Evolutionary conservation across 257 asterid genomes (phyloP).

Genomic region (Rubia yunnanensis): DNA sequence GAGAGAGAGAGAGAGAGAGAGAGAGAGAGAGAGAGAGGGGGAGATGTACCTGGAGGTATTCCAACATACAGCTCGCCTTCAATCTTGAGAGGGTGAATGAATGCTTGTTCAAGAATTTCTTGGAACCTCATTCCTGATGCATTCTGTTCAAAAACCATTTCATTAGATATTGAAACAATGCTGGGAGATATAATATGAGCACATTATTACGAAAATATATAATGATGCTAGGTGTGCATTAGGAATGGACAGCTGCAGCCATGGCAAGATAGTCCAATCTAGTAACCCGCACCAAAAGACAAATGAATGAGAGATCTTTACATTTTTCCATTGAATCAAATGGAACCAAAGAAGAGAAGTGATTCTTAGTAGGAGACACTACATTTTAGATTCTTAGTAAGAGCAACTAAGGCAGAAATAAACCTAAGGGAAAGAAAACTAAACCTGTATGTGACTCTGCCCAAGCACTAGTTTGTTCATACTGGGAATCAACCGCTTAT

Average conservation of each 20-base stretch:
- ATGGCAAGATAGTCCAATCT: no score
- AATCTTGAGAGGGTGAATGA: conserved; percentile 64
- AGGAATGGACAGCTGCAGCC: background rate
- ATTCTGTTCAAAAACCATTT: conserved; percentile 38
- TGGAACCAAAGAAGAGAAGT: background rate
- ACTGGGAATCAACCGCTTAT: background rate
- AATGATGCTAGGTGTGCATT: background rate
- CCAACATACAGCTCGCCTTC: conserved; percentile 93
- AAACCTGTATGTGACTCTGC: no score
- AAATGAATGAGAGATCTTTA: background rate
- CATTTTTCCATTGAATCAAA: no score
- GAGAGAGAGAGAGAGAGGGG: conserved; percentile 1
- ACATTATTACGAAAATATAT: background rate
- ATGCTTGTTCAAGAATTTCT: conserved; percentile 81
- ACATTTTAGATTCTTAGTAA: background rate
- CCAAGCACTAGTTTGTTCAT: background rate
- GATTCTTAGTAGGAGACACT: background rate
- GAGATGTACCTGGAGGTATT: conserved; percentile 83
- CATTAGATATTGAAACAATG: conserved; percentile 1
- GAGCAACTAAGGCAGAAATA: background rate
- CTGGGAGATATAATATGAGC: background rate
- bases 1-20: background rate
- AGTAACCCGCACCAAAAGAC: background rate
- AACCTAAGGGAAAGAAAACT: no score
- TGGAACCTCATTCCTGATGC: conserved; percentile 81